Conservation (phyloP, 371 early-diverging fungal species). For the Mortierella sp. region DNA sequence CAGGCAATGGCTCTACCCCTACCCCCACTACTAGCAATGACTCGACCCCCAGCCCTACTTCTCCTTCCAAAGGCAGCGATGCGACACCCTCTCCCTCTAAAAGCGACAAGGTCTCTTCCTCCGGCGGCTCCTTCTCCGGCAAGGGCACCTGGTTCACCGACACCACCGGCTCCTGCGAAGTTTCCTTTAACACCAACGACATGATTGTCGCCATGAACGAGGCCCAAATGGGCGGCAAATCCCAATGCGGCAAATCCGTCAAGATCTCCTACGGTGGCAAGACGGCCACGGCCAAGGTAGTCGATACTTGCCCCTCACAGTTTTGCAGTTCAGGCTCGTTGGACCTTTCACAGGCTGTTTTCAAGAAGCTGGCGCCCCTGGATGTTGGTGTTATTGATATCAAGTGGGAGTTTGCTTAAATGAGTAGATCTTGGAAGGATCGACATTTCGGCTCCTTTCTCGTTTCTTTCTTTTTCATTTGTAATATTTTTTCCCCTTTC, state of each 20-base stretch:
- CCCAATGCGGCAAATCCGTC: conserved; percentile 39
- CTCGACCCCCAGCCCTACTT: not conserved
- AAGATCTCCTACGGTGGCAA: conserved; percentile 29
- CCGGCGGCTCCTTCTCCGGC: conserved; percentile 21
- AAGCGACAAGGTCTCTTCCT: not conserved
- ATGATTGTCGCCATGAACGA: conserved; percentile 56
- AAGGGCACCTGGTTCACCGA: conserved; percentile 57
- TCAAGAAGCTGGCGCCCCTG: conserved; percentile 42
- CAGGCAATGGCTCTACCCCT: not conserved
- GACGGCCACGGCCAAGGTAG: conserved; percentile 23
- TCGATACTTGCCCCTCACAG: conserved; percentile 50
- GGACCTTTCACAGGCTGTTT: conserved; percentile 51
- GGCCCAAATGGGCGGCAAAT: conserved; percentile 28
- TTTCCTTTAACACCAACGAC: conserved; percentile 39
- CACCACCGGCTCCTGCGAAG: conserved; percentile 33
- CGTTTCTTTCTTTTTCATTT: not conserved
- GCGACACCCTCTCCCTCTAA: not conserved
- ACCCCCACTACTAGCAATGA: not conserved
- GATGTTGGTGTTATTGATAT: conserved; percentile 34
- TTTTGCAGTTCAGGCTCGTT: conserved; percentile 35
- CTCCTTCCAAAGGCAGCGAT: not conserved
- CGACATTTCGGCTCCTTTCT: not conserved
- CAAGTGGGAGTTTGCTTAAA: conserved; percentile 39
- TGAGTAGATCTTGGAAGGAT: not conserved
- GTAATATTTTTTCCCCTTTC: not conserved